phyloP scores from a whole-genome alignment of 805 yeast genomes.

The Candida chilensis region DNA sequence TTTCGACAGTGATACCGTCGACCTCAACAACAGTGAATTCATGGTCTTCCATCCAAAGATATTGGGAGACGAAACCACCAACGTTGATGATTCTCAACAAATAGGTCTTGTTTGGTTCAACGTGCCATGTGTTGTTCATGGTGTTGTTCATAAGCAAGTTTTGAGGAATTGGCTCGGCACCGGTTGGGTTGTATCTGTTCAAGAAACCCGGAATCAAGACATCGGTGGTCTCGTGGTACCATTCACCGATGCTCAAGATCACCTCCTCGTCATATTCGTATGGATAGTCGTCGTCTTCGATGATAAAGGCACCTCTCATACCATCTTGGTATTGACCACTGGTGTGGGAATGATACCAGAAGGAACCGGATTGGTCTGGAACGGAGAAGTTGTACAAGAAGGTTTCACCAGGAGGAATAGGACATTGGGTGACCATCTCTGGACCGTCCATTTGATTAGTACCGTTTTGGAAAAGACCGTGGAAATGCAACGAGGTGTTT shows the following conservation, averaged over 20 bases:
- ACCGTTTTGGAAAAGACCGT: constrained; percentile 82
- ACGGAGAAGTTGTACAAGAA: constrained; percentile 84
- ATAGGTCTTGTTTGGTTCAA: constrained; percentile 82
- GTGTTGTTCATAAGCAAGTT: constrained; percentile 75
- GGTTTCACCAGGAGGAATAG: constrained; percentile 72
- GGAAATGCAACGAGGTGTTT: constrained; percentile 84
- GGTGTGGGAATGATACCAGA: constrained; percentile 97
- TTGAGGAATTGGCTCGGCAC: constrained; percentile 96
- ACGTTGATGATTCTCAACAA: constrained; percentile 70
- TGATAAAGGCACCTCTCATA: constrained; percentile 69
- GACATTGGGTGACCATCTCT: constrained; percentile 81
- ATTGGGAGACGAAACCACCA: constrained; percentile 91
- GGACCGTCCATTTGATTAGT: constrained; percentile 87
- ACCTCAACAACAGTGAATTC: constrained; percentile 79
- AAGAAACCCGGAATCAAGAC: constrained; percentile 49
- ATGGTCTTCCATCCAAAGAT: constrained; percentile 84
- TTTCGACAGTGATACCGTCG: constrained; percentile 84
- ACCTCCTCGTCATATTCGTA: constrained; percentile 79
- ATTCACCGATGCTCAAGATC: constrained; percentile 62
- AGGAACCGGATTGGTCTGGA: constrained; percentile 76
- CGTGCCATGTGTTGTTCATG: constrained; percentile 63
- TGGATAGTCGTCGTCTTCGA: constrained; percentile 61
- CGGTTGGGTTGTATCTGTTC: constrained; percentile 81
- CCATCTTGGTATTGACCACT: constrained; percentile 92
- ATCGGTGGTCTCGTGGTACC: constrained; percentile 69